These are phyloP conservation scores for Roridomyces roridus DNA, from an alignment of 768 basidiomycete genomes.

Conservation along the genomic window DNA sequence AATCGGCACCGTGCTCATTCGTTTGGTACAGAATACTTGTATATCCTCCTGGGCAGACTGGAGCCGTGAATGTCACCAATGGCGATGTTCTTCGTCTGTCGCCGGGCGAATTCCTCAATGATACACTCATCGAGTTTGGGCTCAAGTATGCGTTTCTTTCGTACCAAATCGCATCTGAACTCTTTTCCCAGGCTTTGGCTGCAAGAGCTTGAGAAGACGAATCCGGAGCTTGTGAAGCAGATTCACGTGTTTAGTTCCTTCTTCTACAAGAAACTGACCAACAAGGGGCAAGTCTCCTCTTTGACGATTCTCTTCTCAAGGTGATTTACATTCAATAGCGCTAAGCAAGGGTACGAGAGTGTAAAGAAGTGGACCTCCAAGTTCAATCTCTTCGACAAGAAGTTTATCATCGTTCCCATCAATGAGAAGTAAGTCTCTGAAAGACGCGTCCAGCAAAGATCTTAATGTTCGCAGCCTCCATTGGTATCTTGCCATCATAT, in stretches of 20 bases:
- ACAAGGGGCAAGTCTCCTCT: slow-evolving; percentile 58
- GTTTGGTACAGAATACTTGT: slow-evolving; percentile 63
- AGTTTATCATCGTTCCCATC: slow-evolving; percentile 93
- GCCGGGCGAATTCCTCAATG: slow-evolving; percentile 90
- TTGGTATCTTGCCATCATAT: slow-evolving; percentile 97
- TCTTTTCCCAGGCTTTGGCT: slow-evolving; percentile 67
- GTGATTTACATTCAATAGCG: slow-evolving; percentile 35
- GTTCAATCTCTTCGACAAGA: slow-evolving; percentile 87
- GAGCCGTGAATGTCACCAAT: slow-evolving; percentile 82
- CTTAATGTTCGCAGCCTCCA: slow-evolving; percentile 66
- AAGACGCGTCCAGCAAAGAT: no score
- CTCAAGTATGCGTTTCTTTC: slow-evolving; percentile 73
- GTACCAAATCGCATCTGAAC: slow-evolving; percentile 4
- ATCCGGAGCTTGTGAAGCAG: slow-evolving; percentile 71
- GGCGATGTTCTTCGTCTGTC: slow-evolving; percentile 78
- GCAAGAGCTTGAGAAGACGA: slow-evolving; percentile 53
- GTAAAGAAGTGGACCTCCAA: slow-evolving; percentile 96
- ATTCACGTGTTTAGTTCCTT: slow-evolving; percentile 96
- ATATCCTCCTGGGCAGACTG: slow-evolving; percentile 72
- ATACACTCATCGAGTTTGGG: slow-evolving; percentile 95
- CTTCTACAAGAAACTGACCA: slow-evolving; percentile 94
- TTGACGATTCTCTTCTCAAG: not conserved
- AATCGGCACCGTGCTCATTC: slow-evolving; percentile 6
- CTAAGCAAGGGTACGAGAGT: slow-evolving; percentile 75
- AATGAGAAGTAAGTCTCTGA: slow-evolving; percentile 94